A percentile compares a stretch with the other conserved stretches of the same genome.
Evolutionary conservation across 495 filamentous ascomycete genomes (phyloP).

Genomic region (Delitschia confertaspora): DNA sequence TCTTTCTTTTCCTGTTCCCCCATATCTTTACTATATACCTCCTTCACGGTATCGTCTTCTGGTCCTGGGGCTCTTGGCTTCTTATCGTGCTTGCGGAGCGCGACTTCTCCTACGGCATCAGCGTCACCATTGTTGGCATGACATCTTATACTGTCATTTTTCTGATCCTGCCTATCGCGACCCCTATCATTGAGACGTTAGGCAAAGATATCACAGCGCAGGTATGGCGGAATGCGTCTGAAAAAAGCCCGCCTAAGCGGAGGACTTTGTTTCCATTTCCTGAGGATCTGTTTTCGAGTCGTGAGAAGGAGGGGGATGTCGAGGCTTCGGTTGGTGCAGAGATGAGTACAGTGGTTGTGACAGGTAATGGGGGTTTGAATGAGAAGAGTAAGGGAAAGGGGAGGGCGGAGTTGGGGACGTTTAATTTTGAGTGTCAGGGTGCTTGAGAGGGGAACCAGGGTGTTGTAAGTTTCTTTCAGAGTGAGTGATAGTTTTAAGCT

Average conservation of each 20-base stretch:
- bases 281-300: conserved; percentile 10
- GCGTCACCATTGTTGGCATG: conserved; percentile 19
- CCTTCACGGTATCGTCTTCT: conserved; percentile 39
- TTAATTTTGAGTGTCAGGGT: too few species aligned
- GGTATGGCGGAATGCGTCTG: conserved; percentile 20
- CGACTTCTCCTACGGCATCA: conserved; percentile 14
- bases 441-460: too few species aligned
- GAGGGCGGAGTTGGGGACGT: conserved; percentile 1
- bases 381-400: too few species aligned
- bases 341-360: background rate
- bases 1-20: conserved; percentile 37
- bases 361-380: background rate
- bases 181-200: conserved; percentile 22
- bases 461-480: too few species aligned
- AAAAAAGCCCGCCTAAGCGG: conserved; percentile 15
- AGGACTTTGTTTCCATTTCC: conserved; percentile 25
- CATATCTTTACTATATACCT: conserved; percentile 42
- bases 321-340: background rate
- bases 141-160: conserved; percentile 16
- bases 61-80: conserved; percentile 33
- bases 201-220: conserved; percentile 22
- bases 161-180: conserved; percentile 14
- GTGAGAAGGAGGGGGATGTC: conserved; percentile 5
- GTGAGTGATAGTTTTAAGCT: too few species aligned
- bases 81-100: conserved; percentile 18